phyloP scores from a whole-genome alignment of 1,284 basidiomycete genomes.

The Abortiporus biennis region DNA sequence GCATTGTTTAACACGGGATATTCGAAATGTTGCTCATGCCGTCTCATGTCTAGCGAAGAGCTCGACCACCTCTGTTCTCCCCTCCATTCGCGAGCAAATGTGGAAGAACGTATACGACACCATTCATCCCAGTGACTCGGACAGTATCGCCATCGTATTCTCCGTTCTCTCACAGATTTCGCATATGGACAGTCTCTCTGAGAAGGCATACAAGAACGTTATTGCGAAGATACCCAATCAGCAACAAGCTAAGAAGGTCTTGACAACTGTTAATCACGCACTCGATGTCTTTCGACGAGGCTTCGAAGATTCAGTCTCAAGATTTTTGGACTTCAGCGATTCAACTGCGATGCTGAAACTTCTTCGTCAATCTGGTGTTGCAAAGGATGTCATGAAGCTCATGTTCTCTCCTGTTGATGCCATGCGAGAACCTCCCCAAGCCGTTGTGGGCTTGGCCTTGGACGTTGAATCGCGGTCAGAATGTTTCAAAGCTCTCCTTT shows the following conservation, averaged over 20 bases:
- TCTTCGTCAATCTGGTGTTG: conserved; percentile 44
- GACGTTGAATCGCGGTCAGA: conserved; percentile 83
- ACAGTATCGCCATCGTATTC: conserved; percentile 53
- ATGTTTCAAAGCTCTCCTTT: conserved; percentile 75
- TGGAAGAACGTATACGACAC: conserved; percentile 67
- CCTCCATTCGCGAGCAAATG: conserved; percentile 46
- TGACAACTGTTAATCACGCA: conserved; percentile 53
- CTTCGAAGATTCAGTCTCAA: conserved; percentile 57
- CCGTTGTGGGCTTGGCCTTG: conserved; percentile 74
- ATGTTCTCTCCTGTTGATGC: conserved; percentile 78
- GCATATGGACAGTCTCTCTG: conserved; percentile 60
- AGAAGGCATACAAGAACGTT: conserved; percentile 39
- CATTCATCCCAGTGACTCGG: conserved; percentile 50
- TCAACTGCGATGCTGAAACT: conserved; percentile 44
- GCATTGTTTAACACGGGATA: conserved; percentile 37
- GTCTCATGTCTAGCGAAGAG: conserved; percentile 27
- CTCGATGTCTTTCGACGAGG: conserved; percentile 52
- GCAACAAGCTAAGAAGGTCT: conserved; percentile 21
- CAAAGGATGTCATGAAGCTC: conserved; percentile 55
- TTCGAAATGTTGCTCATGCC: conserved; percentile 31
- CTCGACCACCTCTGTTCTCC: conserved; percentile 8
- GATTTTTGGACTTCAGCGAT: conserved; percentile 53
- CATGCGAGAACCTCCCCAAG: conserved; percentile 69
- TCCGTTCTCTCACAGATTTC: conserved; percentile 50
- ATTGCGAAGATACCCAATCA: conserved; percentile 26